Base-by-base conservation (phyloP, 192 early-diverging fungal species). In the Rhizophagus sp. region DNA sequence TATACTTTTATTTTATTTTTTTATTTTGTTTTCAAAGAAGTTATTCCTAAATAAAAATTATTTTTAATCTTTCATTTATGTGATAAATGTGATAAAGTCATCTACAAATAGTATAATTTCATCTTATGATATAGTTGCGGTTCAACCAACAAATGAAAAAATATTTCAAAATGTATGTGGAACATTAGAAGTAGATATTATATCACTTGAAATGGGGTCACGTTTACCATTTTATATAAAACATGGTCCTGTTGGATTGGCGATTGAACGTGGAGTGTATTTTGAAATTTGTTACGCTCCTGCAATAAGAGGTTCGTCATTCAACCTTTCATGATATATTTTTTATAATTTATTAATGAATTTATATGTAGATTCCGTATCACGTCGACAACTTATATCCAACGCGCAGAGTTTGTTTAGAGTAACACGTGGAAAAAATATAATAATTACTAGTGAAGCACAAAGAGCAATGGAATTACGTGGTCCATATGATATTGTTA, bases 241-340 rank as follows among this genome's bases (percentile, higher is more conserved):
- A 79, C 83, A 88, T 67, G 81, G 90, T 19, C 90, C 88, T 4
- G 82, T 96, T 52, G 92, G 91, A 50, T 52, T 83, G 41, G 95
- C 95, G 13, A 84, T 95, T 1, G 88, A 89, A 50, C 88, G 94
- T 34, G 96, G 95, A 2, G 85, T 97, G 2, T 88, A 85, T 65
- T 96, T 97, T 84, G 96, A 97, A 75, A 86, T 97, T 25, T 88
- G 85, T 3, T 95, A 95, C 80, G 81, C 87, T 4, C 86, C 87
- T 17, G 90, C 89, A 9, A 88, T 95, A 49, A 76, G 91, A 87
- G 93, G 93, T 91, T 79, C 49, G 27, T 30, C 3, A 19, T 39
- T 6, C 47, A 73, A 68, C 33, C 33, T 19, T n/a, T 57, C 1
- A 3, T 72, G 67, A 5, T 12, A 25, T 73, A 25, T 22, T 62